Evolutionary conservation across 805 yeast species (phyloP), one percentile per base, ranked within the genome.

Genomic region (Hanseniaspora meyeri): DNA sequence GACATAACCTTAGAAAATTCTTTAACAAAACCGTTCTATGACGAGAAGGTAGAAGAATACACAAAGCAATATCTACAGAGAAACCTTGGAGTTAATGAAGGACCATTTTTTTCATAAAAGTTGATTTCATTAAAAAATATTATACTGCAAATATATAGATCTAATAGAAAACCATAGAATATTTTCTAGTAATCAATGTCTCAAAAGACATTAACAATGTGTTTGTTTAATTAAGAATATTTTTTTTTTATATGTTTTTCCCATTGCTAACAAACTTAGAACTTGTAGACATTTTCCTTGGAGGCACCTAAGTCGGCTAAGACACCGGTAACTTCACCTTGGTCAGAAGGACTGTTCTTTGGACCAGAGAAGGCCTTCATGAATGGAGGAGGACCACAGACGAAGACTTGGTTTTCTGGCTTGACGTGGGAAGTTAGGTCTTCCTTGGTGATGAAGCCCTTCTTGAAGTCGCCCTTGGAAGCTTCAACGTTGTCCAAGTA

Each of bases 321-420:
- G 52, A 83, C 81, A 67, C 98, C 98, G 32, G 83, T 75, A 58
- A 93, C 79, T 72, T 87, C 96, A 72, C 98, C 98, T 77, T 93
- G 98, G 68, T 90, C 97, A 56, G 82, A 65, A 63, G 96, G 95
- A 52, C 93, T 82, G 49, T 73, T 76, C 79, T 91, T 91, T 64
- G 71, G 70, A 67, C 98, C 98, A 31, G 96, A 87, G 62, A 89
- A 66, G 58, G 95, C 89, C 56, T 84, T 77, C 82, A 87, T 87
- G 69, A 93, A 77, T 43, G 86, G 85, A 66, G 96, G 95, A 59
- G 98, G 98, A 57, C 98, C 98, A 72, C 98, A 93, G 57, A 91
- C 85, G 64, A 86, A 91, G 58, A 90, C 78, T 67, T 83, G 85
- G 64, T 79, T 74, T 70, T 83, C 79, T 58, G 80, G 85, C 51